Evolutionary conservation across 2,329 filamentous ascomycete species (phyloP).

Genomic region (Pestalotiopsis sp.): DNA sequence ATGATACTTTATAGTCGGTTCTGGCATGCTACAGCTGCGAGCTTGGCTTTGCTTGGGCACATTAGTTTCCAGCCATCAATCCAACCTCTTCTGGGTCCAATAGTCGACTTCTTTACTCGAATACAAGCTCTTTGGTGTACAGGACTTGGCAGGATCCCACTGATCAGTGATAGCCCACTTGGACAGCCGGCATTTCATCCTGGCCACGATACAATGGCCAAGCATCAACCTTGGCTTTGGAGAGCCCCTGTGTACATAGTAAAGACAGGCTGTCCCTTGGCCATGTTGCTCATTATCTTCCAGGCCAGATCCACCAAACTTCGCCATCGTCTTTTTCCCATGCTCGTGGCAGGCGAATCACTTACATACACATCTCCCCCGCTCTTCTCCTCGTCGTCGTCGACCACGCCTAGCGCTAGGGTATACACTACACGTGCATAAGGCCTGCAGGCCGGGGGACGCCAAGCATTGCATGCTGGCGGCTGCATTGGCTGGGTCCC

Average conservation of each 20-base stretch:
- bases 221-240: not conserved
- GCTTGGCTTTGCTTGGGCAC: not conserved
- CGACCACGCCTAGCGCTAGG: constrained; percentile 1
- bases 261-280: not conserved
- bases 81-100: not conserved
- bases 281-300: not conserved
- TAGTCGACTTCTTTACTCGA: not conserved
- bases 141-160: not conserved
- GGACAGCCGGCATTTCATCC: not conserved
- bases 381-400: not conserved
- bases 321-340: not conserved
- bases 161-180: not conserved
- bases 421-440: not conserved
- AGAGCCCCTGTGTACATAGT: not conserved
- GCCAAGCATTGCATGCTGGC: not conserved
- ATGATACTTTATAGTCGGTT: not conserved
- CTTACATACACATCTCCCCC: not conserved
- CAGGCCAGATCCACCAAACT: constrained; percentile 1
- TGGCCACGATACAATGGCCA: not conserved
- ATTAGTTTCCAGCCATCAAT: not conserved
- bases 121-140: not conserved
- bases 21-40: not conserved
- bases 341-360: constrained; percentile 8
- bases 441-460: not conserved
- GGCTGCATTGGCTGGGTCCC: constrained; percentile 1